A percentile compares a stretch with the other conserved stretches of the same genome.
These are phyloP conservation scores for Globisporangium cystogenes DNA, from an alignment of 352 stramenopile species.

Conservation along the genomic window DNA sequence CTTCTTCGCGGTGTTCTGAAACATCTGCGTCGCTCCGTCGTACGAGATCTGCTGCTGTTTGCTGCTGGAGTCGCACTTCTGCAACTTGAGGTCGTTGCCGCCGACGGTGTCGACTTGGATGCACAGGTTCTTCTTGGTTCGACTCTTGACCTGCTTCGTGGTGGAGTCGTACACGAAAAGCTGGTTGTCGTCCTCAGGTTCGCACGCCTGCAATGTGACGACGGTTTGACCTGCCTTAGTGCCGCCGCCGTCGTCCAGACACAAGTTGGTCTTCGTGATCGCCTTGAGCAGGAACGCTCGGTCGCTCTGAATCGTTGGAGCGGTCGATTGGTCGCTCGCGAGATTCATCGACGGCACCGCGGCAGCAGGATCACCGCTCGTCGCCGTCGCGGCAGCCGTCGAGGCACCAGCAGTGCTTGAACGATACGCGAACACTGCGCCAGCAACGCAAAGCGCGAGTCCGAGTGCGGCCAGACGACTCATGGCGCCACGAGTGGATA, in stretches of 20 bases:
- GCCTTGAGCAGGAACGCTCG: not conserved
- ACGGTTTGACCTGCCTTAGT: not conserved
- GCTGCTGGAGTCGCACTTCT: not conserved
- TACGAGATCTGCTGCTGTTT: not conserved
- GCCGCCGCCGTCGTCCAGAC: not conserved
- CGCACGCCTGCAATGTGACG: not conserved
- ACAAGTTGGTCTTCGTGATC: not conserved
- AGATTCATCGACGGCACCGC: not conserved
- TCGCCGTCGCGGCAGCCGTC: not conserved
- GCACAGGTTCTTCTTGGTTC: not conserved
- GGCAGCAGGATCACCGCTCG: too few species aligned
- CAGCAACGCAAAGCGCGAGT: too few species aligned
- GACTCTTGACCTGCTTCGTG: not conserved
- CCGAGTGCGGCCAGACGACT: too few species aligned
- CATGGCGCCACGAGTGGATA: too few species aligned
- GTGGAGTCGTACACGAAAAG: not conserved
- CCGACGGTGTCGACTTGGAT: not conserved
- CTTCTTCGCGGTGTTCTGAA: not conserved
- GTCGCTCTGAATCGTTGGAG: not conserved
- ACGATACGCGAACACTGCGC: not conserved
- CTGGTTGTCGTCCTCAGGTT: not conserved
- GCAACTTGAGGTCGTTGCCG: not conserved
- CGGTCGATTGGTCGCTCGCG: not conserved
- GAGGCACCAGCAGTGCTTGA: not conserved
- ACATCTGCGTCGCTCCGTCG: not conserved